These are phyloP conservation scores for Luvunga scandens DNA, from an alignment of 345 rosid genomes.

Conservation along the genomic window DNA sequence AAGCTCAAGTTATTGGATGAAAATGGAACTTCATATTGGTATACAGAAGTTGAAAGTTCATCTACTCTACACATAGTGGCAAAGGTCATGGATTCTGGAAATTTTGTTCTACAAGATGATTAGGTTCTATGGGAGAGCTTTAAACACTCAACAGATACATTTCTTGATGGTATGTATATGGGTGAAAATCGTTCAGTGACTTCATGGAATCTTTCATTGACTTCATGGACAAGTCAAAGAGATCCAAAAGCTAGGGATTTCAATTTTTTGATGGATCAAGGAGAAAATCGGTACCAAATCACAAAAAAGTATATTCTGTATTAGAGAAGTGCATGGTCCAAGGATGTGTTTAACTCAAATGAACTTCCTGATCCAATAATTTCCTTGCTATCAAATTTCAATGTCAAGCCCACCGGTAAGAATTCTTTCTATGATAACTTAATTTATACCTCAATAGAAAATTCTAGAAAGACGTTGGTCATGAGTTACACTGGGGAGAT, in stretches of 20 bases:
- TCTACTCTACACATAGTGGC: background rate
- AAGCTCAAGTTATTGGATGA: constrained; percentile 11
- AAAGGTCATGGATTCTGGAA: constrained; percentile 31
- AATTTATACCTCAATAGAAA: background rate
- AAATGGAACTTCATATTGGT: background rate
- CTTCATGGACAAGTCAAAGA: constrained; percentile 30
- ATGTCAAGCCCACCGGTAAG: background rate
- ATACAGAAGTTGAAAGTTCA: background rate
- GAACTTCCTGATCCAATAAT: background rate
- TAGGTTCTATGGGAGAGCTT: constrained; percentile 27
- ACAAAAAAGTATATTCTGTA: fast-evolving
- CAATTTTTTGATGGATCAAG: constrained; percentile 4
- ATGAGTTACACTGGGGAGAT: constrained; percentile 37
- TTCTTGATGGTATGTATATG: constrained; percentile 39
- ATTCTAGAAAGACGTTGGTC: constrained; percentile 24
- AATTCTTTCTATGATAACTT: background rate
- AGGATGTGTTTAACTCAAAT: background rate
- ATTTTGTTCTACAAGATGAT: constrained; percentile 13
- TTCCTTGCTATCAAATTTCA: constrained; percentile 6
- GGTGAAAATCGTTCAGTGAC: constrained; percentile 2
- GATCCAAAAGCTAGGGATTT: constrained; percentile 35
- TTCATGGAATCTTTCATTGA: constrained; percentile 36
- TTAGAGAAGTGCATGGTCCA: background rate
- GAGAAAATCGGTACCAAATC: background rate
- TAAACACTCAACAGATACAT: constrained; percentile 35